A percentile compares a stretch with the other conserved stretches of the same genome.
Evolutionary conservation across 768 basidiomycete genomes (phyloP).

Genomic region (Galerina marginata): DNA sequence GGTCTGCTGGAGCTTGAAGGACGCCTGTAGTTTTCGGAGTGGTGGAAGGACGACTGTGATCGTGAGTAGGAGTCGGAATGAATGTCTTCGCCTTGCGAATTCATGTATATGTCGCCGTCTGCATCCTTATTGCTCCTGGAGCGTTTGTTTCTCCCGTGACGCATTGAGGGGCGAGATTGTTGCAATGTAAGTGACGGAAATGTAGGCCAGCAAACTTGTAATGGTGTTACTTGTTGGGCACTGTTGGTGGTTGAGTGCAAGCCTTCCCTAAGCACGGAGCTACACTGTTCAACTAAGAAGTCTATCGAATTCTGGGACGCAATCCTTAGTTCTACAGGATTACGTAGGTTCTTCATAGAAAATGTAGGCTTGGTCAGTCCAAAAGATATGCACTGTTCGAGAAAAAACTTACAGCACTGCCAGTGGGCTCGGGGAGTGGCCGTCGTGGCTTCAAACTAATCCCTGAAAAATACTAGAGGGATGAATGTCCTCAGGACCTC

Average conservation of each 20-base stretch:
- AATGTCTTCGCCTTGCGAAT: slow-evolving; percentile 56
- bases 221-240: slow-evolving; percentile 36
- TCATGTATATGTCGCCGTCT: slow-evolving; percentile 54
- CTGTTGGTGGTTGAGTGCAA: slow-evolving; percentile 31
- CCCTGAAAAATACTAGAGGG: too few species aligned
- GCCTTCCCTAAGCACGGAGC: slow-evolving; percentile 18
- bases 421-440: too few species aligned
- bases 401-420: too few species aligned
- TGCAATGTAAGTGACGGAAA: slow-evolving; percentile 20
- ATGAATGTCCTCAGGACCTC: too few species aligned
- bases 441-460: too few species aligned
- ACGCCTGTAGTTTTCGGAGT: slow-evolving; percentile 53
- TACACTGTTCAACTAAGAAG: too few species aligned
- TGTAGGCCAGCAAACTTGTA: slow-evolving; percentile 24
- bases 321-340: too few species aligned
- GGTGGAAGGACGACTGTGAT: slow-evolving; percentile 50
- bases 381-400: too few species aligned
- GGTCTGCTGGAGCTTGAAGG: slow-evolving; percentile 48
- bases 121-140: slow-evolving; percentile 56
- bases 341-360: too few species aligned
- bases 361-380: too few species aligned
- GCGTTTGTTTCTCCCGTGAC: slow-evolving; percentile 54
- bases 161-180: slow-evolving; percentile 38
- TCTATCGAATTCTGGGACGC: too few species aligned
- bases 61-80: slow-evolving; percentile 59